phyloP scores from a whole-genome alignment of 176 grass and related monocot species.

The Avena atlantica region DNA sequence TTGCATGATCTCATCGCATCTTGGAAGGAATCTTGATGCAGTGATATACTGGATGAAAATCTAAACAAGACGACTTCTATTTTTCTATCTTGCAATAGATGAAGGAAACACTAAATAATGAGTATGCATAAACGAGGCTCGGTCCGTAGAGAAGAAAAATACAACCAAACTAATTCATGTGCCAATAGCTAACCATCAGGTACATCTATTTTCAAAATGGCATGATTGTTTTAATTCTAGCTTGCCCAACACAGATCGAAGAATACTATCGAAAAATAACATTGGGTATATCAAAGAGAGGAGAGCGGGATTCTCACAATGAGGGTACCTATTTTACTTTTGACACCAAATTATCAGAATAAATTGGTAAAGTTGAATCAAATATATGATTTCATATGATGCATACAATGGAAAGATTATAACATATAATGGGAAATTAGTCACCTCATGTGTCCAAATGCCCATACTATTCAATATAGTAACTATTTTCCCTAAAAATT shows the following conservation, averaged over 20 bases:
- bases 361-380: background rate
- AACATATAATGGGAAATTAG: background rate
- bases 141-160: background rate
- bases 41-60: too few species aligned
- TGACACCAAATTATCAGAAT: too few species aligned
- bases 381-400: background rate
- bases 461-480: background rate
- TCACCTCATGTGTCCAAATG: background rate
- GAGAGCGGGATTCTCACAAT: too few species aligned
- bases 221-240: background rate
- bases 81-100: background rate
- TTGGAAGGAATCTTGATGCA: too few species aligned
- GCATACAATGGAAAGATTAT: background rate
- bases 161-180: background rate
- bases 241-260: background rate
- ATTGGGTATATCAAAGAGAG: background rate
- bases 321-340: too few species aligned
- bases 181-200: background rate
- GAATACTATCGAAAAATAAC: background rate
- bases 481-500: too few species aligned
- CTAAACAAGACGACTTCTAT: too few species aligned
- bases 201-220: background rate
- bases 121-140: too few species aligned
- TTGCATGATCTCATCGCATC: background rate
- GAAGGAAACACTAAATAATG: background rate